Percentiles rank a stretch among this genome's conserved stretches.
Evolutionary conservation across 2,329 filamentous ascomycete genomes (phyloP).

Genomic region (Alternaria rosae): DNA sequence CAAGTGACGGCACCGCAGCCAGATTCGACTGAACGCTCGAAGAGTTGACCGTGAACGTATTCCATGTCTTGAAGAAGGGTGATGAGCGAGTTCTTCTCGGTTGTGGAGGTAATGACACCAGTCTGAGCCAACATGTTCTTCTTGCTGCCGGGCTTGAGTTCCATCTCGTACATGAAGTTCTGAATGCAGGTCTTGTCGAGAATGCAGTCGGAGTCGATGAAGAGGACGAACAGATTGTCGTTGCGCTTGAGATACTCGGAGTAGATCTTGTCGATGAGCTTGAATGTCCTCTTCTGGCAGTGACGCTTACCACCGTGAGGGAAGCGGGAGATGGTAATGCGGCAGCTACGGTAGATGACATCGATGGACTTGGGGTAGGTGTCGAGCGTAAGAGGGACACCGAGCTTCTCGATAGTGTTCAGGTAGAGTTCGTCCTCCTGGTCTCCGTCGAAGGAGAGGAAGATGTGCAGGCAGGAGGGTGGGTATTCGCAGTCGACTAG

Average conservation of each 20-base stretch:
- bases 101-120: slow-evolving; percentile 94
- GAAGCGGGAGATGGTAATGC: slow-evolving; percentile 91
- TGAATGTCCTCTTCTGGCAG: slow-evolving; percentile 92
- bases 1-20: slow-evolving; percentile 94
- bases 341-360: slow-evolving; percentile 79
- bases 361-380: slow-evolving; percentile 90
- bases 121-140: slow-evolving; percentile 97
- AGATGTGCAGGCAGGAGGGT: slow-evolving; percentile 88
- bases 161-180: slow-evolving; percentile 99
- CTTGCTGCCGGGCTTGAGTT: slow-evolving; percentile 90
- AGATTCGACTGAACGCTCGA: slow-evolving; percentile 94
- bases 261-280: slow-evolving; percentile 92
- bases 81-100: slow-evolving; percentile 84
- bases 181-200: slow-evolving; percentile 90
- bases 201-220: slow-evolving; percentile 97
- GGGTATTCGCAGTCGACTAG: slow-evolving; percentile 95
- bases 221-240: slow-evolving; percentile 93
- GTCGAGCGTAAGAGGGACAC: slow-evolving; percentile 77
- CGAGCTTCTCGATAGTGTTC: slow-evolving; percentile 83
- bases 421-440: slow-evolving; percentile 88
- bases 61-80: slow-evolving; percentile 97
- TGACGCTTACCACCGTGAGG: slow-evolving; percentile 92
- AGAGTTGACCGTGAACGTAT: slow-evolving; percentile 95
- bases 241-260: slow-evolving; percentile 83
- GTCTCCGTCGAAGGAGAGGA: slow-evolving; percentile 93